A percentile compares a stretch with the other conserved stretches of the same genome.
Conservation (phyloP, 2,329 filamentous ascomycete species). For the Periconia sp. region DNA sequence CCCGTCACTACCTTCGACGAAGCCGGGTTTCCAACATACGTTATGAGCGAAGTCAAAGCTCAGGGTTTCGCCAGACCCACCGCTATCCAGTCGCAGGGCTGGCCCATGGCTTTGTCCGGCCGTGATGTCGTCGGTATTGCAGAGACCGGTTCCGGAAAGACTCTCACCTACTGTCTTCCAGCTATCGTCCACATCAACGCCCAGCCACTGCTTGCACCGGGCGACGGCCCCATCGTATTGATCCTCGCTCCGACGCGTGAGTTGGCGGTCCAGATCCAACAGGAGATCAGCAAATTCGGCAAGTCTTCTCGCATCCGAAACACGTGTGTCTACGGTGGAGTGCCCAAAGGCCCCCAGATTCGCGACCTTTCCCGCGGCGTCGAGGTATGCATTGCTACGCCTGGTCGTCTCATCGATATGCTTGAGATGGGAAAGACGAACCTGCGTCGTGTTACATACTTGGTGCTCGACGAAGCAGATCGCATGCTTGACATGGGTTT, state of each 20-base stretch:
- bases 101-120: constrained; percentile 98
- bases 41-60: constrained; percentile 98
- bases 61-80: constrained; percentile 95
- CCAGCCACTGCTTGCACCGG: constrained; percentile 91
- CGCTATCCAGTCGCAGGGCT: constrained; percentile 96
- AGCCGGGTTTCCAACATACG: constrained; percentile 94
- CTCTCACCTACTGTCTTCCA: constrained; percentile 95
- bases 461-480: constrained; percentile 98
- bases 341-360: constrained; percentile 96
- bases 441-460: constrained; percentile 94
- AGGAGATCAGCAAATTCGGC: constrained; percentile 98
- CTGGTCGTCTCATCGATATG: constrained; percentile 98
- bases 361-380: constrained; percentile 93
- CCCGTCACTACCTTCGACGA: constrained; percentile 98
- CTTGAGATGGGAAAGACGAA: constrained; percentile 98
- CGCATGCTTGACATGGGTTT: constrained; percentile 99
- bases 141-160: constrained; percentile 99
- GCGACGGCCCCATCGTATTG: constrained; percentile 94
- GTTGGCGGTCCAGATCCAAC: constrained; percentile 96
- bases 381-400: constrained; percentile 98
- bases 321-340: constrained; percentile 98
- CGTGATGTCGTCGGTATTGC: constrained; percentile 99
- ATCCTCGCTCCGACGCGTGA: constrained; percentile 97
- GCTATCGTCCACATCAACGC: constrained; percentile 99
- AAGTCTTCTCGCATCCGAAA: constrained; percentile 98